Conservation (phyloP, 2,329 filamentous ascomycete species). For the Sordariomycetes sp. region DNA sequence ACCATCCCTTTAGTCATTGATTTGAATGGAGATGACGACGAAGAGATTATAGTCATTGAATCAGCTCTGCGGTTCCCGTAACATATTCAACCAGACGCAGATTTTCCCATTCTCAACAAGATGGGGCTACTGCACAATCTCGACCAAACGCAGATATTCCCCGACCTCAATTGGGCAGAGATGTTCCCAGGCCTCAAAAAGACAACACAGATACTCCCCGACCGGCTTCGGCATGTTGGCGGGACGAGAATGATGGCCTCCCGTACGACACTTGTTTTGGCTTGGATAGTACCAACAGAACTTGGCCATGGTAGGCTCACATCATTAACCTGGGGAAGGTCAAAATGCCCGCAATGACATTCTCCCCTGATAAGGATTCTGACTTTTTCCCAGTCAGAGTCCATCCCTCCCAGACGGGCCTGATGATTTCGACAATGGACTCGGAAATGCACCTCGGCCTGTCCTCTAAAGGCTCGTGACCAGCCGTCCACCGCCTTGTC, state of each 20-base stretch:
- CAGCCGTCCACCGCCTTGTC: neutral
- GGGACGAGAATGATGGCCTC: neutral
- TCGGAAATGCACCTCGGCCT: neutral
- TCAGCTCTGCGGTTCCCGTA: neutral
- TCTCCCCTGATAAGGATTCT: neutral
- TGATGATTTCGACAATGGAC: neutral
- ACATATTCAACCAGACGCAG: neutral
- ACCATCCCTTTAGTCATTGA: neutral
- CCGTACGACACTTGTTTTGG: constrained; percentile 1
- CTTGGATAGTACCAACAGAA: neutral
- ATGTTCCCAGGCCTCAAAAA: neutral
- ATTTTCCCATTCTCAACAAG: neutral
- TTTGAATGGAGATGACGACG: neutral
- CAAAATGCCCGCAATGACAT: neutral
- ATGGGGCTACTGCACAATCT: too few species aligned
- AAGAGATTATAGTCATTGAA: neutral
- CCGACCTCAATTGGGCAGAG: too few species aligned
- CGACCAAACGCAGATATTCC: too few species aligned
- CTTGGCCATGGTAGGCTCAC: neutral
- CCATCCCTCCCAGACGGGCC: neutral
- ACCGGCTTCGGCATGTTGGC: neutral
- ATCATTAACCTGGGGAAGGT: neutral
- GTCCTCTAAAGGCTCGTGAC: neutral
- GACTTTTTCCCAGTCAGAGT: neutral
- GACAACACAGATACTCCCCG: neutral